Evolutionary conservation across 495 filamentous ascomycete genomes (phyloP), one percentile per base, ranked within the genome.

Genomic region (Rusavskia elegans): DNA sequence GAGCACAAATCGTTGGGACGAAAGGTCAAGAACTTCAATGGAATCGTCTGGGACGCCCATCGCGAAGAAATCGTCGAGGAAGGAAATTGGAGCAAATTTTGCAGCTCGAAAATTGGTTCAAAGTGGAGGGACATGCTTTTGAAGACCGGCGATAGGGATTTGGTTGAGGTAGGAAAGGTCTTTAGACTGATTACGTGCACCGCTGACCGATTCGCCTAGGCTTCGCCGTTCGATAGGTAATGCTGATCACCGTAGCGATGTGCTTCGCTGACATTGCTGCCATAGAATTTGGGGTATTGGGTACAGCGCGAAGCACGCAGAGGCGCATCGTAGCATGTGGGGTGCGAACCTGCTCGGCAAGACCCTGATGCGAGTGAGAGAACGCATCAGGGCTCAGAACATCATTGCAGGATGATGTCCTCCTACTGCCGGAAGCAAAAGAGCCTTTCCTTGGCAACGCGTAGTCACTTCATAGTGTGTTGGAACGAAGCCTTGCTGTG

Each of bases 201-300:
- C 27, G 16, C 25, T 46, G 19, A 50, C 13, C 35, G n/a, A n/a
- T 5, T 39, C n/a, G 16, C 1, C 8, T 9, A 36, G 36, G 30
- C 36, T 8, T 50, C 29, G 2, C 30, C 48, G 30, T 50, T 39
- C 48, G 36, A 36, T 37, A 35, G 48, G 48, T 37, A 50, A 17
- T 51, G 16, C 11, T 46, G 32, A 35, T 35, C 9, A 14, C 10
- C 32, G 13, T 2, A 35, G 32, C 32, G 13, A 35, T 11, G 8
- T 20, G 0, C n/a, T 21, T 17, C 20, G 14, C 40, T 42, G 40
- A 42, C 16, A 17, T 8, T 79, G 81, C 41, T 69, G 63, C 50
- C 81, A 86, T 64, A 58, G 67, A 25, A 74, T 84, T 51, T 86
- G 82, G 83, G 83, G 83, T 7, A 63, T 86, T 32, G 82, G 83